Percentiles rank a stretch among this genome's conserved stretches.
phyloP scores from a whole-genome alignment of 108 stramenopile species.

The Cyclotella atomus region DNA sequence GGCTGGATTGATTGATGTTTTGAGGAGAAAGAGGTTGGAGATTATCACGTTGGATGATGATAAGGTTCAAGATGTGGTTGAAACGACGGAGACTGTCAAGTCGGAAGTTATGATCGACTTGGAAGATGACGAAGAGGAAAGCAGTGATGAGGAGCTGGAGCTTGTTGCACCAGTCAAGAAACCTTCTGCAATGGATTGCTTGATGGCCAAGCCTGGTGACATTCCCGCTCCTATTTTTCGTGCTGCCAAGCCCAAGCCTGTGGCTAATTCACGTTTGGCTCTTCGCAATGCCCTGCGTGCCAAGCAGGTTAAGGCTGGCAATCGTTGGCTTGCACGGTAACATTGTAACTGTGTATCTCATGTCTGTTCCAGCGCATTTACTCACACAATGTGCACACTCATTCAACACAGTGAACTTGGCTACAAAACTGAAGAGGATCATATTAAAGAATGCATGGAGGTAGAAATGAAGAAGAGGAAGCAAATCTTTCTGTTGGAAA shows the following conservation, averaged over 20 bases:
- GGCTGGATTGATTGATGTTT: slow-evolving; percentile 60
- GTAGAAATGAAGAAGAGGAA: slow-evolving; percentile 70
- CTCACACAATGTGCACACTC: neutral
- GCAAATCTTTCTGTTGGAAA: slow-evolving; percentile 55
- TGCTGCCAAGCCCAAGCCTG: slow-evolving; percentile 8
- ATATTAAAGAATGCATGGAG: slow-evolving; percentile 75
- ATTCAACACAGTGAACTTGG: slow-evolving; percentile 70
- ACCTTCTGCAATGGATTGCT: slow-evolving; percentile 26
- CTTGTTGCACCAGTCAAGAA: slow-evolving; percentile 20
- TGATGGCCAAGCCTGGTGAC: slow-evolving; percentile 17
- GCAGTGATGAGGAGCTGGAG: slow-evolving; percentile 52
- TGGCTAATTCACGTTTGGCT: slow-evolving; percentile 41
- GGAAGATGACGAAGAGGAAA: slow-evolving; percentile 33
- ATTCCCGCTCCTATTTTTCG: neutral
- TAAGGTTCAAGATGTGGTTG: neutral
- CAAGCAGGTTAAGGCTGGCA: slow-evolving; percentile 70
- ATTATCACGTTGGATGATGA: slow-evolving; percentile 28
- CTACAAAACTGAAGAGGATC: slow-evolving; percentile 83
- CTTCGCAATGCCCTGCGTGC: slow-evolving; percentile 57
- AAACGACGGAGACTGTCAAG: slow-evolving; percentile 15
- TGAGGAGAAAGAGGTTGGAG: slow-evolving; percentile 67
- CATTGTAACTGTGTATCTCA: too few species aligned
- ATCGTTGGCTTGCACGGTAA: slow-evolving; percentile 81
- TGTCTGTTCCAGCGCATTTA: too few species aligned
- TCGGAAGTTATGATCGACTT: slow-evolving; percentile 5